Evolutionary conservation across 495 filamentous ascomycete genomes (phyloP).

Genomic region (Astrothelium macrocarpum): DNA sequence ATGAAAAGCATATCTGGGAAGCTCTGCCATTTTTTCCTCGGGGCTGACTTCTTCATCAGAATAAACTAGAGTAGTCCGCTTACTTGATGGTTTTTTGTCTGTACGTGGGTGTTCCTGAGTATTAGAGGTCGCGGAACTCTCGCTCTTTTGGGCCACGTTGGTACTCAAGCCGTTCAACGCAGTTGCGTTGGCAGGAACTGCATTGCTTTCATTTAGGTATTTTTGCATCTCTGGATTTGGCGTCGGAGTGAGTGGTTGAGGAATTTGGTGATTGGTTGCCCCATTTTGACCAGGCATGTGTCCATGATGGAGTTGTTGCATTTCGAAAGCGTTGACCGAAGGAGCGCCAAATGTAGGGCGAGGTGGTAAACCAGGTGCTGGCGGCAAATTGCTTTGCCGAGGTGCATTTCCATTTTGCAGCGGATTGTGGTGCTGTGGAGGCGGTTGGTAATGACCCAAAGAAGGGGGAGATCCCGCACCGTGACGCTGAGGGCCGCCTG

Average conservation of each 20-base stretch:
- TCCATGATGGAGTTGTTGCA: slow-evolving; percentile 58
- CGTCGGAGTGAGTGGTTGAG: neutral
- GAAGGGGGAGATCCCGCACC: slow-evolving; percentile 35
- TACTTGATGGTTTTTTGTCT: slow-evolving; percentile 6
- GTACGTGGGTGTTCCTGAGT: neutral
- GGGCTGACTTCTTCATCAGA: slow-evolving; percentile 63
- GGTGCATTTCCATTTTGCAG: slow-evolving; percentile 32
- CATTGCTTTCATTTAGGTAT: neutral
- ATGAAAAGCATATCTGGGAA: slow-evolving; percentile 65
- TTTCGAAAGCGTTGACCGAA: slow-evolving; percentile 46
- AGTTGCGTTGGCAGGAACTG: neutral
- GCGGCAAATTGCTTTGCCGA: slow-evolving; percentile 43
- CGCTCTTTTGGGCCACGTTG: neutral
- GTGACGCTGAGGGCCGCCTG: slow-evolving; percentile 20
- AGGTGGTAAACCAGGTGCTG: slow-evolving; percentile 53
- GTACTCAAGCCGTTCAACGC: neutral
- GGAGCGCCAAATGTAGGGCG: slow-evolving; percentile 51
- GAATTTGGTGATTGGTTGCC: neutral
- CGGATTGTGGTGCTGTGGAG: slow-evolving; percentile 33
- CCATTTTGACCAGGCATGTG: neutral
- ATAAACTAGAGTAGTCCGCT: slow-evolving; percentile 1
- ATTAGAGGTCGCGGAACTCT: neutral
- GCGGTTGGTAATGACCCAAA: slow-evolving; percentile 25
- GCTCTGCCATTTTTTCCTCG: slow-evolving; percentile 72
- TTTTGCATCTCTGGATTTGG: slow-evolving; percentile 3